Conservation (phyloP, 768 basidiomycete genomes). For the Dentipellis fragilis region DNA sequence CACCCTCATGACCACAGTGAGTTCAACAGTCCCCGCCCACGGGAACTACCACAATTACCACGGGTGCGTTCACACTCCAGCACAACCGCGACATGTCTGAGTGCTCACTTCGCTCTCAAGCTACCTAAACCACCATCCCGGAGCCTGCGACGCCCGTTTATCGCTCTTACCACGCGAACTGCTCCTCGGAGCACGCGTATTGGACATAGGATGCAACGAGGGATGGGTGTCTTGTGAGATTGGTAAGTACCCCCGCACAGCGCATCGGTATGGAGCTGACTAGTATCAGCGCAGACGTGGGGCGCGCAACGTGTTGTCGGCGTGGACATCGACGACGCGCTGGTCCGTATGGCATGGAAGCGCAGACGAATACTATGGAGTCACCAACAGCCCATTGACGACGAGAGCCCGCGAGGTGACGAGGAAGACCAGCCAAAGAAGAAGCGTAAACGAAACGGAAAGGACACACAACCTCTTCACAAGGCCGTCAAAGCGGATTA, state of each 20-base stretch:
- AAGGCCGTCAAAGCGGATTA: conserved; percentile 28
- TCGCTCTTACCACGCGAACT: conserved; percentile 43
- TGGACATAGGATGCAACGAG: conserved; percentile 85
- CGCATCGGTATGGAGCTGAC: not conserved
- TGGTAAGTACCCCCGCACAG: conserved; percentile 33
- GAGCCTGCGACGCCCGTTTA: conserved; percentile 49
- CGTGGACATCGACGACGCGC: conserved; percentile 74
- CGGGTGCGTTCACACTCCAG: not conserved
- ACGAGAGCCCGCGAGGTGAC: not conserved
- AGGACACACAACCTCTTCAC: not conserved
- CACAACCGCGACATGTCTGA: not conserved
- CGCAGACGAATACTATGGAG: conserved; percentile 66
- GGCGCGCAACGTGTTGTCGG: conserved; percentile 63
- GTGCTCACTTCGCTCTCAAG: not conserved
- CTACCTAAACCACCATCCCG: conserved; percentile 8
- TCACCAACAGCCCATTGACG: conserved; percentile 34
- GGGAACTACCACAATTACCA: conserved; percentile 16
- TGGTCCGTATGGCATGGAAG: conserved; percentile 72
- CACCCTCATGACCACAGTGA: conserved; percentile 5
- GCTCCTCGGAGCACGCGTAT: conserved; percentile 47
- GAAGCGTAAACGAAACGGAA: conserved; percentile 14
- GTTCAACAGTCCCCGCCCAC: conserved; percentile 6
- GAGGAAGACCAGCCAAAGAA: not conserved
- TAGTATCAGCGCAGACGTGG: conserved; percentile 45
- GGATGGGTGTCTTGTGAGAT: conserved; percentile 81